Evolutionary conservation across 225 moss, liverwort and hornwort genomes (phyloP).

Genomic region (Sphagnum tenellum): DNA sequence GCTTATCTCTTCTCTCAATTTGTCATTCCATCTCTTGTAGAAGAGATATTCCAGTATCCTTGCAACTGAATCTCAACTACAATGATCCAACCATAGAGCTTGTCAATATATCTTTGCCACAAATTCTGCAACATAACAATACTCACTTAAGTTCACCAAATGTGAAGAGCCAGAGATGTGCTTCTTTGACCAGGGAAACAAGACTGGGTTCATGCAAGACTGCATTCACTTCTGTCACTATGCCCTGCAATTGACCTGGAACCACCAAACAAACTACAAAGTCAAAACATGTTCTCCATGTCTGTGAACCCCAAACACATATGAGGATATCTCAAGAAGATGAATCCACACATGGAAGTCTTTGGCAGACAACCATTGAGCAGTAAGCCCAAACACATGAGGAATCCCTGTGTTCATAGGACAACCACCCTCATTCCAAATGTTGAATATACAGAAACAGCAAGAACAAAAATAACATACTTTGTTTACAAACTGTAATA

Average conservation of each 20-base stretch:
- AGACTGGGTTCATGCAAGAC: constrained; percentile 37
- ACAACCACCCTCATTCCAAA: too few relatives aligned
- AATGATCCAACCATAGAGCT: neutral
- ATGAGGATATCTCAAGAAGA: too few relatives aligned
- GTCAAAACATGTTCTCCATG: too few relatives aligned
- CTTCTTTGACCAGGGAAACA: constrained; percentile 40
- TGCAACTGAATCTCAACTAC: neutral
- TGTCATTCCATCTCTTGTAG: neutral
- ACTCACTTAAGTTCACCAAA: constrained; percentile 79
- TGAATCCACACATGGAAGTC: too few relatives aligned
- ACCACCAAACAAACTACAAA: neutral
- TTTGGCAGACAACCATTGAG: too few relatives aligned
- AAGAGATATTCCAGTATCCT: neutral
- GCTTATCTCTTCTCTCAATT: neutral
- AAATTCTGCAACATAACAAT: neutral
- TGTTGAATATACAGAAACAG: too few relatives aligned
- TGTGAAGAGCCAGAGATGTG: constrained; percentile 42
- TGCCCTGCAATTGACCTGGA: constrained; percentile 62
- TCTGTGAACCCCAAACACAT: too few relatives aligned
- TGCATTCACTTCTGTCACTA: constrained; percentile 64
- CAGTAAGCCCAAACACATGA: too few relatives aligned
- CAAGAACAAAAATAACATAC: constrained; percentile 14
- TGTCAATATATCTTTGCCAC: neutral
- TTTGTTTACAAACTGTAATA: constrained; percentile 43
- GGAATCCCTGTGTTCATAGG: too few relatives aligned